Percentiles rank a stretch among this genome's conserved stretches.
These are phyloP conservation scores for Corniculantispora saksenae DNA, from an alignment of 2,329 filamentous ascomycete species.

Conservation along the genomic window DNA sequence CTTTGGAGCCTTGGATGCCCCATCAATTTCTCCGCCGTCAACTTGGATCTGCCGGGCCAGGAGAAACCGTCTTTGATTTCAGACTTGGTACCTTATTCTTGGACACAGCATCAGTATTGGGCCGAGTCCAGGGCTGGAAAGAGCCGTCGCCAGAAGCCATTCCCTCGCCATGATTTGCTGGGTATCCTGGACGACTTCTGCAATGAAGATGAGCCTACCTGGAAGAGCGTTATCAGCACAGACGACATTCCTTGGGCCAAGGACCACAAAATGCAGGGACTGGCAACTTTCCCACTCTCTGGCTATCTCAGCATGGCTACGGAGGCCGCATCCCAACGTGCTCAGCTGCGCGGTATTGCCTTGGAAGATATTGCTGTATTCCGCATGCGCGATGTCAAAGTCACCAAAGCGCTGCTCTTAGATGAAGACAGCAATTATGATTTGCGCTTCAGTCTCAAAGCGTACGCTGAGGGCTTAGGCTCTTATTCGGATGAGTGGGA, in stretches of 20 bases:
- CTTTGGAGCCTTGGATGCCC: slow-evolving; percentile 47
- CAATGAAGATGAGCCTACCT: slow-evolving; percentile 47
- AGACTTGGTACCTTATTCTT: slow-evolving; percentile 50
- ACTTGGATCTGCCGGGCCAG: slow-evolving; percentile 33
- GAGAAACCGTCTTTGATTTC: slow-evolving; percentile 34
- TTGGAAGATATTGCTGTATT: slow-evolving; percentile 25
- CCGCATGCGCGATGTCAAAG: slow-evolving; percentile 29
- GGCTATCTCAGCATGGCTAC: slow-evolving; percentile 54
- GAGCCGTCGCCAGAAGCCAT: slow-evolving; percentile 42
- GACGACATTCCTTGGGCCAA: slow-evolving; percentile 58
- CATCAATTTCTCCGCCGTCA: slow-evolving; percentile 48
- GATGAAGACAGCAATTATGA: slow-evolving; percentile 30
- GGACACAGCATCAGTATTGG: slow-evolving; percentile 51
- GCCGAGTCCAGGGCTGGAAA: slow-evolving; percentile 47
- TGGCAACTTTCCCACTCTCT: slow-evolving; percentile 56
- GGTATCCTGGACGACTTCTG: slow-evolving; percentile 46
- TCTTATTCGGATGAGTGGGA: slow-evolving; percentile 49
- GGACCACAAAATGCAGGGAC: slow-evolving; percentile 59
- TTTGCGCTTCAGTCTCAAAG: slow-evolving; percentile 27
- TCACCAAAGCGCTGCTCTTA: slow-evolving; percentile 30
- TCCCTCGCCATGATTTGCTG: slow-evolving; percentile 46
- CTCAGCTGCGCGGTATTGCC: slow-evolving; percentile 26
- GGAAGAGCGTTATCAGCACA: slow-evolving; percentile 49
- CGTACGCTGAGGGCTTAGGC: slow-evolving; percentile 31
- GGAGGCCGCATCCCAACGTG: slow-evolving; percentile 45